These are phyloP conservation scores for Lactifluus rugatus DNA, from an alignment of 768 basidiomycete genomes.

Conservation along the genomic window DNA sequence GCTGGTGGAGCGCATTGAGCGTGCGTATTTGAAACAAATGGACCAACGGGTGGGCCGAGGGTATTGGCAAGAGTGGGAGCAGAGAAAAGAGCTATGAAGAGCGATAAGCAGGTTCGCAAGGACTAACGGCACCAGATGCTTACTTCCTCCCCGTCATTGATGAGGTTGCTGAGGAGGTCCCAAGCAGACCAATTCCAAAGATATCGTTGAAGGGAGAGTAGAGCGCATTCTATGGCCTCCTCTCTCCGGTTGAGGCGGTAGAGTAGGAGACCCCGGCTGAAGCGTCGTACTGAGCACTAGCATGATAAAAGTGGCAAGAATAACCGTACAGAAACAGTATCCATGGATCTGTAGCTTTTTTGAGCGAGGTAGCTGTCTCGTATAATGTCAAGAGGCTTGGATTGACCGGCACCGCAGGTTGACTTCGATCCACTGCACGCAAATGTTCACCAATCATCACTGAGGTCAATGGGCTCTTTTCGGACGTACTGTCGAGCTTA, in stretches of 20 bases:
- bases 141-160: constrained; percentile 20
- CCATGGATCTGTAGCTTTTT: constrained; percentile 64
- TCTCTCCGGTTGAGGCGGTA: constrained; percentile 69
- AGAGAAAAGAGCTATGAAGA: constrained; percentile 34
- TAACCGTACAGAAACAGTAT: constrained; percentile 60
- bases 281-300: constrained; percentile 2
- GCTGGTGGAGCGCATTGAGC: constrained; percentile 80
- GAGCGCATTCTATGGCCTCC: constrained; percentile 73
- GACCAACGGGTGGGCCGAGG: constrained; percentile 44
- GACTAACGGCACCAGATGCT: background rate
- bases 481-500: constrained; percentile 57
- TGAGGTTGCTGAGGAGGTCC: constrained; percentile 15
- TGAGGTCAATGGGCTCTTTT: background rate
- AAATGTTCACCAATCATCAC: background rate
- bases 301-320: background rate
- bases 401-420: constrained; percentile 60
- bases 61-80: constrained; percentile 37
- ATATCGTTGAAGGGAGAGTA: constrained; percentile 41
- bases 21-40: constrained; percentile 82
- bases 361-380: constrained; percentile 34
- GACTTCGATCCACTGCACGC: constrained; percentile 56
- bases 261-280: constrained; percentile 76
- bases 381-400: constrained; percentile 47
- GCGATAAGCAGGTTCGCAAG: background rate
- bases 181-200: constrained; percentile 20